Evolutionary conservation across 2,329 filamentous ascomycete species (phyloP).

Genomic region (Helotiales sp.): DNA sequence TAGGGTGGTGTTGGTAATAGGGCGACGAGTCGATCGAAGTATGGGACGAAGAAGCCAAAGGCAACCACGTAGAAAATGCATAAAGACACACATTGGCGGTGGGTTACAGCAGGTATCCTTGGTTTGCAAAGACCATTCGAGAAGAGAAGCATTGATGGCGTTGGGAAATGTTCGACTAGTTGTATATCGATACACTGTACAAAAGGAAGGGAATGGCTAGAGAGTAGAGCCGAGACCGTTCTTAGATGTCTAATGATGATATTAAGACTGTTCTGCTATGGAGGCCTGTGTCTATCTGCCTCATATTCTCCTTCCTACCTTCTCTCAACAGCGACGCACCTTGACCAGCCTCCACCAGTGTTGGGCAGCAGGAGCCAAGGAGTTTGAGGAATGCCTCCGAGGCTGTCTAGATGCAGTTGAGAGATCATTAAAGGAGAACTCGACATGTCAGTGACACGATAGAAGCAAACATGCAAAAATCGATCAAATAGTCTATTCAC

Average conservation of each 20-base stretch:
- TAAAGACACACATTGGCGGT: neutral
- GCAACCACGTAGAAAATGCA: conserved; percentile 46
- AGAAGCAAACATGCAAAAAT: neutral
- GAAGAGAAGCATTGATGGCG: conserved; percentile 17
- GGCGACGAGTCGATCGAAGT: conserved; percentile 88
- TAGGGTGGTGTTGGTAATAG: conserved; percentile 90
- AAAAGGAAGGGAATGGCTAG: conserved; percentile 3
- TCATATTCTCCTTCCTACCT: neutral
- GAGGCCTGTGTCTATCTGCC: neutral
- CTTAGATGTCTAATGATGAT: neutral
- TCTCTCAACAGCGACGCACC: too few relatives aligned
- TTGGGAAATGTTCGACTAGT: conserved; percentile 12
- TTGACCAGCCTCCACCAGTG: too few relatives aligned
- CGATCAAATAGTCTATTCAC: neutral
- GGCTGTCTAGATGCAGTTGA: too few relatives aligned
- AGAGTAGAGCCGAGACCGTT: neutral
- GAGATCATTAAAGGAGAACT: neutral
- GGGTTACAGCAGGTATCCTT: neutral
- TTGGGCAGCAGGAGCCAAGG: too few relatives aligned
- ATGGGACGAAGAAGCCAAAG: conserved; percentile 99
- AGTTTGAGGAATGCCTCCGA: too few relatives aligned
- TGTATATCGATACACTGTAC: conserved; percentile 15
- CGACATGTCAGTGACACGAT: neutral
- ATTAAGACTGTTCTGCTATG: neutral
- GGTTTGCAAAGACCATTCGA: neutral